These are phyloP conservation scores for Boletus reticulatus DNA, from an alignment of 768 basidiomycete species.

Conservation along the genomic window DNA sequence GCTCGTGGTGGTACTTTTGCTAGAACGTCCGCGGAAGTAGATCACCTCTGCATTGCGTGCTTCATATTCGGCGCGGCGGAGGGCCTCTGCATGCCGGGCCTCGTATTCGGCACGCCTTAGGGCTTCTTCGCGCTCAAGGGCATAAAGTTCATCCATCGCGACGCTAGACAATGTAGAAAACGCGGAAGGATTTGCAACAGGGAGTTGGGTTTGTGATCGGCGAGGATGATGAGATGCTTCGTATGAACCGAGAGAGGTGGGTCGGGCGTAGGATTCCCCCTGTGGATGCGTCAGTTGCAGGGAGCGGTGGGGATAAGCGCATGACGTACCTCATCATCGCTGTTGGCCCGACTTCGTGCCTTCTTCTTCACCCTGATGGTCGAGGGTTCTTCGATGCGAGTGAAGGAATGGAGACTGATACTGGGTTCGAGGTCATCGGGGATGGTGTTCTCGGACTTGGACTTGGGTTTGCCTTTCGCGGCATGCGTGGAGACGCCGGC, in stretches of 20 bases:
- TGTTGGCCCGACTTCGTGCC: conserved; percentile 73
- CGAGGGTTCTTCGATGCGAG: conserved; percentile 22
- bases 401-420: conserved; percentile 27
- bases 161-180: conserved; percentile 70
- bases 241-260: conserved; percentile 48
- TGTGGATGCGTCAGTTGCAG: conserved; percentile 29
- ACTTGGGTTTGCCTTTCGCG: conserved; percentile 29
- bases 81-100: conserved; percentile 66
- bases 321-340: conserved; percentile 75
- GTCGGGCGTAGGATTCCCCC: conserved; percentile 59
- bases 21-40: conserved; percentile 37
- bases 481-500: conserved; percentile 17
- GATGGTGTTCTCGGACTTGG: conserved; percentile 24
- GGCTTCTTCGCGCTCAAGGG: conserved; percentile 85
- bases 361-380: conserved; percentile 63
- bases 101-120: conserved; percentile 85
- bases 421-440: conserved; percentile 26
- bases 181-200: conserved; percentile 40
- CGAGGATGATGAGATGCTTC: conserved; percentile 35
- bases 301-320: conserved; percentile 15
- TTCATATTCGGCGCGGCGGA: conserved; percentile 63
- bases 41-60: conserved; percentile 47
- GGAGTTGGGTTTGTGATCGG: conserved; percentile 27
- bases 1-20: conserved; percentile 69
- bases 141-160: conserved; percentile 87